phyloP scores from a whole-genome alignment of 768 basidiomycete genomes.

The Atractiella rhizophila region DNA sequence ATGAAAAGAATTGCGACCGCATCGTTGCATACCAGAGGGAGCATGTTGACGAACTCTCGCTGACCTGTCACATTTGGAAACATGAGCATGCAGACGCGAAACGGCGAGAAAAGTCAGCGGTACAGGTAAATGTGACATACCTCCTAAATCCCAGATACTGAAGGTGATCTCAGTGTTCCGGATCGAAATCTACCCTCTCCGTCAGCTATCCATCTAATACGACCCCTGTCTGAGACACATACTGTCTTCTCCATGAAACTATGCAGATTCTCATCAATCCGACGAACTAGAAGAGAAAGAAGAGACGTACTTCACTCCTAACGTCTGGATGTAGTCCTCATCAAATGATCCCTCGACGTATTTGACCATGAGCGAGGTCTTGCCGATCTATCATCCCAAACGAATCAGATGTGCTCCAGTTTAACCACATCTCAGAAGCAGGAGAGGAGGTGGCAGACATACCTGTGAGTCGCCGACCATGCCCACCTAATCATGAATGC shows the following conservation, averaged over 20 bases:
- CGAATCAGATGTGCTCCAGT: not conserved
- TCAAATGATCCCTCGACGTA: constrained; percentile 72
- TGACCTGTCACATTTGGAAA: constrained; percentile 29
- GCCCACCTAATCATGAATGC: no score
- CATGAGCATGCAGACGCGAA: not conserved
- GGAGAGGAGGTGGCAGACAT: not conserved
- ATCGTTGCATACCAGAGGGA: constrained; percentile 92
- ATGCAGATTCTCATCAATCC: constrained; percentile 4
- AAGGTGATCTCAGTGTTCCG: constrained; percentile 97
- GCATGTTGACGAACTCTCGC: constrained; percentile 96
- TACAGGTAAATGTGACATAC: constrained; percentile 9
- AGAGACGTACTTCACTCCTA: constrained; percentile 31
- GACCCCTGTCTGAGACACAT: not conserved
- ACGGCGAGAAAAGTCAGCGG: not conserved
- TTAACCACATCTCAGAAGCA: not conserved
- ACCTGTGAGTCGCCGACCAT: constrained; percentile 79
- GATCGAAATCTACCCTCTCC: constrained; percentile 40
- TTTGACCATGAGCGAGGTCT: constrained; percentile 98
- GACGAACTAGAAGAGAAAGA: not conserved
- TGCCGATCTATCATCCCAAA: constrained; percentile 49
- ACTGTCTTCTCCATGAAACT: constrained; percentile 97
- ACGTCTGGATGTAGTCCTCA: constrained; percentile 89
- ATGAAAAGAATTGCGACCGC: constrained; percentile 99
- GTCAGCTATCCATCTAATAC: no score
- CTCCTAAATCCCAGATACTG: constrained; percentile 96